Conservation (phyloP, 805 yeast species). For the Starmerella apis region DNA sequence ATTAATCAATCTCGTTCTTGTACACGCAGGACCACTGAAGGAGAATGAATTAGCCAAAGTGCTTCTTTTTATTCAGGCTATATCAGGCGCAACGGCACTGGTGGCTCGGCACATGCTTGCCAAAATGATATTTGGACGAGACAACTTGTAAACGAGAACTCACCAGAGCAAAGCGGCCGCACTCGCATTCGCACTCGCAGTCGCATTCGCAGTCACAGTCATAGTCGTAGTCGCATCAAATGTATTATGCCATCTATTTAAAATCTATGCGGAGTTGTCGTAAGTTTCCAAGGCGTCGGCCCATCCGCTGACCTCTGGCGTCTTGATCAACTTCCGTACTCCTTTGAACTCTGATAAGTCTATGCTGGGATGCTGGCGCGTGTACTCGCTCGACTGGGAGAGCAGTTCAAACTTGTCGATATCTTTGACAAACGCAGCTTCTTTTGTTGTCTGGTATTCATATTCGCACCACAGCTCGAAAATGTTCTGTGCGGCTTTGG, state of each 20-base stretch:
- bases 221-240: too few relatives aligned
- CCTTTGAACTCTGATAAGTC: constrained; percentile 60
- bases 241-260: neutral
- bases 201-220: too few relatives aligned
- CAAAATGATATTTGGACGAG: constrained; percentile 77
- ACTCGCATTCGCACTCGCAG: too few relatives aligned
- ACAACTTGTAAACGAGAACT: constrained; percentile 49
- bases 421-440: constrained; percentile 86
- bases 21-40: constrained; percentile 81
- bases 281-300: constrained; percentile 40
- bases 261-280: neutral
- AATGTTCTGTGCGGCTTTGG: constrained; percentile 51
- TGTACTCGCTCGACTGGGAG: constrained; percentile 48
- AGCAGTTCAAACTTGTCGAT: constrained; percentile 85
- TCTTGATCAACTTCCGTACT: constrained; percentile 53
- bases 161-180: too few relatives aligned
- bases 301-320: constrained; percentile 59
- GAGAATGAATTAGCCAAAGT: constrained; percentile 64
- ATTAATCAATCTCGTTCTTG: constrained; percentile 67
- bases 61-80: constrained; percentile 53
- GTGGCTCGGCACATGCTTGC: constrained; percentile 73
- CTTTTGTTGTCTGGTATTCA: constrained; percentile 69
- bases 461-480: constrained; percentile 74
- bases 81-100: constrained; percentile 56
- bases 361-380: constrained; percentile 47